Percentiles rank a stretch among this genome's conserved stretches.
Conservation (phyloP, 768 basidiomycete species). For the Fibroporia radiculosa region DNA sequence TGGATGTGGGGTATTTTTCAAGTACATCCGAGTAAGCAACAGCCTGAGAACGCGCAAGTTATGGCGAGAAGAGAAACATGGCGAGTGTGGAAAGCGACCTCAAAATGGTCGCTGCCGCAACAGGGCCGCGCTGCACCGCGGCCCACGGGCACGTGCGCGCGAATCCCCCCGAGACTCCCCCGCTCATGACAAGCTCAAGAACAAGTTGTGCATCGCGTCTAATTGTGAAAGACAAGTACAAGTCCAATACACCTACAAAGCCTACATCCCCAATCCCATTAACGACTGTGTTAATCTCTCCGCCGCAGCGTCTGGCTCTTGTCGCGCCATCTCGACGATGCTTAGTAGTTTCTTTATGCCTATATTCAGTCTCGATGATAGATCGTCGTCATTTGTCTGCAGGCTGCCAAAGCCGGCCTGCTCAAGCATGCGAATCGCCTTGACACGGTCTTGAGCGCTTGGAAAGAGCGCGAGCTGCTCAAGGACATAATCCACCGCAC, state of each 20-base stretch:
- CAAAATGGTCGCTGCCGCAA: not conserved
- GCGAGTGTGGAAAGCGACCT: not conserved
- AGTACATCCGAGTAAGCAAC: not conserved
- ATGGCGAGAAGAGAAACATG: conserved; percentile 3
- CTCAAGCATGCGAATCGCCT: conserved; percentile 57
- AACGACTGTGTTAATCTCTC: conserved; percentile 60
- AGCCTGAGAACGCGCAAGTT: conserved; percentile 1
- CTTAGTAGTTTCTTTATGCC: conserved; percentile 93
- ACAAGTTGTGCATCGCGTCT: not conserved
- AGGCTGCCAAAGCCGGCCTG: conserved; percentile 62
- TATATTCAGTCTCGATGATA: conserved; percentile 49
- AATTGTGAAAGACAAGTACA: not conserved
- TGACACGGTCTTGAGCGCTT: conserved; percentile 41
- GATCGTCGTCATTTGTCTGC: conserved; percentile 32
- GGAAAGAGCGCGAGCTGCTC: conserved; percentile 74
- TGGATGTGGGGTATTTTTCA: conserved; percentile 20
- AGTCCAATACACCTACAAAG: not conserved
- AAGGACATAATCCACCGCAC: conserved; percentile 68
- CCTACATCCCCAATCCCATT: conserved; percentile 42
- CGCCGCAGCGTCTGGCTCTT: conserved; percentile 82
- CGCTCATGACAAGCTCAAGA: not conserved
- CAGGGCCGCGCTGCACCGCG: not conserved
- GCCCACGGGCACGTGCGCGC: not conserved
- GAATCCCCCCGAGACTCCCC: not conserved
- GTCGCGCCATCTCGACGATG: conserved; percentile 92